Evolutionary conservation across 352 stramenopile genomes (phyloP).

Genomic region (Phytophthora sp.): DNA sequence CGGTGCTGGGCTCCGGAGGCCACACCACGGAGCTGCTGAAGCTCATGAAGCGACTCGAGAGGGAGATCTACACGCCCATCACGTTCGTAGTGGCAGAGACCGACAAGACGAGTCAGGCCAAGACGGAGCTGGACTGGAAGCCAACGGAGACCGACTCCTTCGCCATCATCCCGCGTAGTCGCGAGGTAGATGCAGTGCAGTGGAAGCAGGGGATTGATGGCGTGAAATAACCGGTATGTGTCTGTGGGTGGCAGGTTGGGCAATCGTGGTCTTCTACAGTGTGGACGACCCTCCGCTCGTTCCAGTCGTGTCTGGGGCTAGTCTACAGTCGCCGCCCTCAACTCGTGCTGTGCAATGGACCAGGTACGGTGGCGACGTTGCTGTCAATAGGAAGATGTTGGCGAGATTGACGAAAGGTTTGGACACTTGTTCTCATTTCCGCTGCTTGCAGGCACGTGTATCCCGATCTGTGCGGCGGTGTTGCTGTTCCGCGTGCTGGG

Average conservation of each 20-base stretch:
- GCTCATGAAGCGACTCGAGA: slow-evolving; percentile 87
- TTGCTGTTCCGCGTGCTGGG: slow-evolving; percentile 88
- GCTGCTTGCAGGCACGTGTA: slow-evolving; percentile 82
- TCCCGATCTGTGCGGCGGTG: slow-evolving; percentile 90
- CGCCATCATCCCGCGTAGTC: slow-evolving; percentile 87
- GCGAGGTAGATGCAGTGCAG: slow-evolving; percentile 66
- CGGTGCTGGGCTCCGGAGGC: slow-evolving; percentile 87
- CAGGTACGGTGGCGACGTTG: slow-evolving; percentile 37
- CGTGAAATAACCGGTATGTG: background rate
- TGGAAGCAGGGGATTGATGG: background rate
- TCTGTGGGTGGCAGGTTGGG: slow-evolving; percentile 66
- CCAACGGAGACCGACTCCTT: slow-evolving; percentile 55
- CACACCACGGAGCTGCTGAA: slow-evolving; percentile 97
- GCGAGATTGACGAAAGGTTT: background rate
- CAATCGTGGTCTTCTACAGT: slow-evolving; percentile 93
- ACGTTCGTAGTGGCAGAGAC: slow-evolving; percentile 91
- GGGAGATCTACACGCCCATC: slow-evolving; percentile 82
- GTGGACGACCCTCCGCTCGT: slow-evolving; percentile 85
- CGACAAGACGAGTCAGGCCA: slow-evolving; percentile 90
- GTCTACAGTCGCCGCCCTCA: slow-evolving; percentile 81
- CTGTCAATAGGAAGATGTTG: slow-evolving; percentile 18
- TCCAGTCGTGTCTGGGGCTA: slow-evolving; percentile 74
- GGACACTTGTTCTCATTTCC: background rate
- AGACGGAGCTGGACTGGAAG: slow-evolving; percentile 76
- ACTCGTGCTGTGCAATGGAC: slow-evolving; percentile 95